A percentile compares a stretch with the other conserved stretches of the same genome.
Conservation (phyloP, 106 monocot species). For the Xerophyta viscosa region DNA sequence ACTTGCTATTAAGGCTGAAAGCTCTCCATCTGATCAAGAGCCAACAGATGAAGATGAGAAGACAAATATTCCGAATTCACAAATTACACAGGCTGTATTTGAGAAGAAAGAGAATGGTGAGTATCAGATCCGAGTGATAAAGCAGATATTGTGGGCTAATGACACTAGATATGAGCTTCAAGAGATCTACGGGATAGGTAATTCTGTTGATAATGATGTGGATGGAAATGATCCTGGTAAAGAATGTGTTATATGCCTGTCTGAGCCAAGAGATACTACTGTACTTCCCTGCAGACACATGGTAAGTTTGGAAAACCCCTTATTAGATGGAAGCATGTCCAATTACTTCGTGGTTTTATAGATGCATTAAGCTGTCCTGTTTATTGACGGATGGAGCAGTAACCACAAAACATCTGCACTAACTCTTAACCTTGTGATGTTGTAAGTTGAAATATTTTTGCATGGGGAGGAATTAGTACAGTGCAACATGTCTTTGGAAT, state of each 20-base stretch:
- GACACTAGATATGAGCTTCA: conserved; percentile 54
- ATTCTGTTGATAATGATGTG: conserved; percentile 51
- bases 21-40: conserved; percentile 18
- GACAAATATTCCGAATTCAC: conserved; percentile 31
- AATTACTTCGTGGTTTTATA: too few relatives aligned
- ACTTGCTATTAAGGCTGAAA: conserved; percentile 57
- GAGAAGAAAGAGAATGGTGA: conserved; percentile 49
- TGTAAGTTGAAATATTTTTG: too few relatives aligned
- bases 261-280: conserved; percentile 65
- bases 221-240: conserved; percentile 65
- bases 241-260: conserved; percentile 74
- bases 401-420: too few relatives aligned
- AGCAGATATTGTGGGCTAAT: conserved; percentile 61
- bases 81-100: conserved; percentile 62
- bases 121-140: conserved; percentile 38
- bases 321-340: neutral
- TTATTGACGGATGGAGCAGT: too few relatives aligned
- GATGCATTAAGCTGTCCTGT: too few relatives aligned
- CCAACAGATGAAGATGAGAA: conserved; percentile 14
- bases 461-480: too few relatives aligned
- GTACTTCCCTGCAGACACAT: conserved; percentile 78
- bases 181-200: conserved; percentile 74
- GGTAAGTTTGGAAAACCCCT: conserved; percentile 18
- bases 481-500: too few relatives aligned
- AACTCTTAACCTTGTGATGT: too few relatives aligned